These are phyloP conservation scores for Didymella keratinophila DNA, from an alignment of 2,329 filamentous ascomycete genomes.

Conservation along the genomic window DNA sequence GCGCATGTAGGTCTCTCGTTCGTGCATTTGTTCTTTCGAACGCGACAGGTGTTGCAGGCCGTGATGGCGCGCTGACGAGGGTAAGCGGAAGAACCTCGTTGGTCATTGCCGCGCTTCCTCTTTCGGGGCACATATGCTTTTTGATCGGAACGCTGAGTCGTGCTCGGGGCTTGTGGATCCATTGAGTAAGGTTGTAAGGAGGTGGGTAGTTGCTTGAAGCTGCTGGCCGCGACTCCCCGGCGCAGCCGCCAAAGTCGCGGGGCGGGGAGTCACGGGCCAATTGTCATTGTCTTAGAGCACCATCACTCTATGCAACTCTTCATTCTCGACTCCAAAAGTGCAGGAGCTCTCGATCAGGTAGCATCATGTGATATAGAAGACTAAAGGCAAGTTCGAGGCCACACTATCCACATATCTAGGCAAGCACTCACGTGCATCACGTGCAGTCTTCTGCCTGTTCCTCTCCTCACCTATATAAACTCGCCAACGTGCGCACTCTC, in stretches of 20 bases:
- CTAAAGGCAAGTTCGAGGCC: neutral
- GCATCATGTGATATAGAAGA: neutral
- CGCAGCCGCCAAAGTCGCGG: neutral
- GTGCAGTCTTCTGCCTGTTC: neutral
- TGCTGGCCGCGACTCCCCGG: neutral
- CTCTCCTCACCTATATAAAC: neutral
- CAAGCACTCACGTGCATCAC: neutral
- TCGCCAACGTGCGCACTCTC: neutral
- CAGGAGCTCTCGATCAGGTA: neutral
- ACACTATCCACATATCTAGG: neutral
- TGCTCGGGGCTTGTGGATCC: neutral
- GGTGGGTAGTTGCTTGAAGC: neutral
- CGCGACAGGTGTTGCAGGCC: constrained; percentile 1
- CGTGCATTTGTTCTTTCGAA: constrained; percentile 2
- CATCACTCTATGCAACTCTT: neutral
- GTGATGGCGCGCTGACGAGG: neutral
- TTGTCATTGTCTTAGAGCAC: neutral
- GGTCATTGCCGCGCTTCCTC: neutral
- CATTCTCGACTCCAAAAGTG: neutral
- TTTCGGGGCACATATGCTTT: neutral
- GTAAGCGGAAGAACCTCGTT: neutral
- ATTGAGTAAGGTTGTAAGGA: neutral
- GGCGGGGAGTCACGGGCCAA: neutral
- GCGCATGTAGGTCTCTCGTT: neutral
- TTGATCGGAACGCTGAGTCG: neutral